Evolutionary conservation across 805 yeast genomes (phyloP), one percentile per base, ranked within the genome.

Genomic region (Ogataea naganishii): DNA sequence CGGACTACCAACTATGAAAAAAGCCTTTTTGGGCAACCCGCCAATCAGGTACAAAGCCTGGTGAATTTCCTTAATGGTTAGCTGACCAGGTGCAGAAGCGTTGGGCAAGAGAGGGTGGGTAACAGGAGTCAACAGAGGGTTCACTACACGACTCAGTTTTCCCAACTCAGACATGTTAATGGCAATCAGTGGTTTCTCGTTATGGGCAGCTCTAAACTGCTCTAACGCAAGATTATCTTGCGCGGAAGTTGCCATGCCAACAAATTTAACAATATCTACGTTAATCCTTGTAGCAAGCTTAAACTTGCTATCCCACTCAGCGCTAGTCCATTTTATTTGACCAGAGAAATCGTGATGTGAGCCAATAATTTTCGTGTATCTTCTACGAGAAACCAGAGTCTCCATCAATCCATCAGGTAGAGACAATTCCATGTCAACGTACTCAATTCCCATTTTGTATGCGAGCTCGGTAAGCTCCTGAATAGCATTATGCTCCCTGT

Each of bases 131-230:
- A 88, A 60, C 3, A 80, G 33, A 2, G 69, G 58, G 56, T 89
- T 89, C 42, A 81, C 59, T 5, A 84, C 83, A 38, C 94, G 69
- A 1, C 95, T 80, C 35, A 86, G 58, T 49, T 75, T 81, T 15
- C 97, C 97, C 9, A 50, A 38, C 23, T 62, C 69, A 7, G 92
- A 80, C 81, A 80, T 75, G 52, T 89, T 89, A 46, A 83, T 76
- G 5, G 92, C 88, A 56, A 88, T 72, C 50, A 89, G 63, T 3
- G 95, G 95, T 33, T 60, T 58, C 7, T 51, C 44, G 3, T 58
- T 55, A 49, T 82, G 83, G 3, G 51, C 20, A 1, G 58, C 37
- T 49, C 88, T 72, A 63, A 89, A 88, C 14, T 53, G 51, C 51
- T 86, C 96, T 31, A 88, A 61, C 2, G 53, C 57, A 37, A 81